Evolutionary conservation across 2,329 filamentous ascomycete species (phyloP).

Genomic region (Botrytis medusae): DNA sequence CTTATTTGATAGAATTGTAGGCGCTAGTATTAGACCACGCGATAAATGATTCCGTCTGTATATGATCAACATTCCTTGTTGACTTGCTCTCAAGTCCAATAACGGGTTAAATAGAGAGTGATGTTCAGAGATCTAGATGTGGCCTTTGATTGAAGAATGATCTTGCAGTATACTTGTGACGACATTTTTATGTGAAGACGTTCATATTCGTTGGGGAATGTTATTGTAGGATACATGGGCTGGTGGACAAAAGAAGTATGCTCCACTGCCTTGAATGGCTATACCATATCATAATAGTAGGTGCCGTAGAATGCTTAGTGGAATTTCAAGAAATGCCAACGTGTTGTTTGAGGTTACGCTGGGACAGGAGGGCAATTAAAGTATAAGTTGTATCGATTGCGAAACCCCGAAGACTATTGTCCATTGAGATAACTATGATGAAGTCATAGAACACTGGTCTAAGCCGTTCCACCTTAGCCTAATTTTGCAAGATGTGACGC

Average conservation of each 20-base stretch:
- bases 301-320: neutral
- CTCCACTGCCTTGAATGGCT: conserved; percentile 74
- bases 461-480: neutral
- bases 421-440: too few relatives aligned
- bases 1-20: too few relatives aligned
- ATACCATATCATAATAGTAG: neutral
- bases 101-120: neutral
- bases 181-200: conserved; percentile 75
- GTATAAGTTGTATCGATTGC: too few relatives aligned
- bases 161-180: conserved; percentile 84
- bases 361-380: neutral
- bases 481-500: neutral
- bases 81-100: neutral
- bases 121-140: neutral
- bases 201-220: conserved; percentile 84
- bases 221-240: conserved; percentile 65
- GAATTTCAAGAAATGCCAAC: too few relatives aligned
- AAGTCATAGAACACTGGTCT: neutral
- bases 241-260: conserved; percentile 84
- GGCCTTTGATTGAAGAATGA: neutral
- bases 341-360: neutral
- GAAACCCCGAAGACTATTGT: too few relatives aligned
- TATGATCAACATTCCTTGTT: neutral
- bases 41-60: neutral
- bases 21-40: too few relatives aligned